Conservation (phyloP, 495 filamentous ascomycete genomes). For the Cercophora scortea region DNA sequence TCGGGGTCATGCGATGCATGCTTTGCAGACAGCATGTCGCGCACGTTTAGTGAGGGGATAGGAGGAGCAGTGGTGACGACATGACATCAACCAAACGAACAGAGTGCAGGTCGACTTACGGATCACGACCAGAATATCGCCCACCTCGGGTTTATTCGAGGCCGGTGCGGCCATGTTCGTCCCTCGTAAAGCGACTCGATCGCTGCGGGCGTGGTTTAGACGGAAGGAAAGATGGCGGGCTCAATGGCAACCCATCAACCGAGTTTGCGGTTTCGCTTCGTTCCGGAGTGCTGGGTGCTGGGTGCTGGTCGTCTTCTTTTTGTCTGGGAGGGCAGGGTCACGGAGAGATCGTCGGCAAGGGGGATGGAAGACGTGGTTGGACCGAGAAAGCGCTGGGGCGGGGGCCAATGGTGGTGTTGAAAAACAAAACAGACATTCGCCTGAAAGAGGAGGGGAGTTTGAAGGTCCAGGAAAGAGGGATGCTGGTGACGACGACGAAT, state of each 20-base stretch:
- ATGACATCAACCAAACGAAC: neutral
- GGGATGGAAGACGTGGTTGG: conserved; percentile 1
- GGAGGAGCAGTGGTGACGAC: neutral
- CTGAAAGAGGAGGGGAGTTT: neutral
- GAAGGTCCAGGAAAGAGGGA: neutral
- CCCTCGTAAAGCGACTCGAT: conserved; percentile 5
- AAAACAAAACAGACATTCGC: neutral
- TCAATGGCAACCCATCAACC: conserved; percentile 3
- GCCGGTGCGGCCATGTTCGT: conserved; percentile 38
- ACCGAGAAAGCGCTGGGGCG: conserved; percentile 1
- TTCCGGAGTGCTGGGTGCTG: neutral
- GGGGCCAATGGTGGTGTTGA: neutral
- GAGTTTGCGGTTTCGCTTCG: neutral
- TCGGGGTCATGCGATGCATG: neutral
- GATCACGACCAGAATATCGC: conserved; percentile 66
- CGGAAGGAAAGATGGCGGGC: conserved; percentile 3
- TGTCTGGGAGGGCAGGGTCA: conserved; percentile 1
- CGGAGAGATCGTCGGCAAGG: neutral
- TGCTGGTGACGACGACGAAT: neutral
- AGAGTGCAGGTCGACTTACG: conserved; percentile 49
- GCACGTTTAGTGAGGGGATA: neutral
- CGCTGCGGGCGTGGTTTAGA: conserved; percentile 11
- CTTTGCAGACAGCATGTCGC: neutral
- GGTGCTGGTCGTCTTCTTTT: neutral
- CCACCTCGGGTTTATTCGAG: conserved; percentile 47